A percentile compares a stretch with the other conserved stretches of the same genome.
These are phyloP conservation scores for Rachicladosporium sp. DNA, from an alignment of 2,329 filamentous ascomycete genomes.

Conservation along the genomic window DNA sequence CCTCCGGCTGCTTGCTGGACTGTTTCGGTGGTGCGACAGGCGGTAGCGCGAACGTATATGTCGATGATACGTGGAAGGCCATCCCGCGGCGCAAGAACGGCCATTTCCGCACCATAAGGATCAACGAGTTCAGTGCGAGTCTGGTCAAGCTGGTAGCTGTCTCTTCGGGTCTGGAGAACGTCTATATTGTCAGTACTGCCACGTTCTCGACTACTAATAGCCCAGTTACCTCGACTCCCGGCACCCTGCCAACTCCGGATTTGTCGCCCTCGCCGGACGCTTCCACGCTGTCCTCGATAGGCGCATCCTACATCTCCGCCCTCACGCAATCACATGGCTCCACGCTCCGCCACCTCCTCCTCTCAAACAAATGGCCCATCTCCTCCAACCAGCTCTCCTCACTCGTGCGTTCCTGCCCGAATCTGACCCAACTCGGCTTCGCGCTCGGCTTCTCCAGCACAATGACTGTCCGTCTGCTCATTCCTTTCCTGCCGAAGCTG, in stretches of 20 bases:
- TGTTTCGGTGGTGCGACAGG: conserved; percentile 32
- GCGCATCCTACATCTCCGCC: conserved; percentile 33
- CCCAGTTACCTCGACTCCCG: background rate
- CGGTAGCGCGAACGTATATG: conserved; percentile 30
- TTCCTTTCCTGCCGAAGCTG: conserved; percentile 28
- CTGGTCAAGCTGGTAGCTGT: conserved; percentile 24
- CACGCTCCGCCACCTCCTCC: conserved; percentile 43
- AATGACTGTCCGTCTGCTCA: conserved; percentile 32
- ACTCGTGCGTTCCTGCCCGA: conserved; percentile 42
- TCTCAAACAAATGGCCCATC: conserved; percentile 44
- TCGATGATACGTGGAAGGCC: conserved; percentile 43
- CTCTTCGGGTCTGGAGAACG: conserved; percentile 17
- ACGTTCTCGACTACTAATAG: conserved; percentile 5
- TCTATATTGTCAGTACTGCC: conserved; percentile 33
- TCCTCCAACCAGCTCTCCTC: conserved; percentile 36
- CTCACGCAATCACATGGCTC: conserved; percentile 40
- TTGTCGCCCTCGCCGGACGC: conserved; percentile 9
- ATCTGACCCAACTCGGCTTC: conserved; percentile 47
- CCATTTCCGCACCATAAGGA: conserved; percentile 11
- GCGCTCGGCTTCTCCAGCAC: conserved; percentile 45
- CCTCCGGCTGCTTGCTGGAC: conserved; percentile 43
- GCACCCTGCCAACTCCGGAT: conserved; percentile 14
- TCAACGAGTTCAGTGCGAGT: conserved; percentile 17
- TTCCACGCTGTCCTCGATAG: background rate
- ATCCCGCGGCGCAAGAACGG: conserved; percentile 9